Base-by-base conservation (phyloP, 2,329 filamentous ascomycete genomes). In the Hypoxylon rubiginosum region DNA sequence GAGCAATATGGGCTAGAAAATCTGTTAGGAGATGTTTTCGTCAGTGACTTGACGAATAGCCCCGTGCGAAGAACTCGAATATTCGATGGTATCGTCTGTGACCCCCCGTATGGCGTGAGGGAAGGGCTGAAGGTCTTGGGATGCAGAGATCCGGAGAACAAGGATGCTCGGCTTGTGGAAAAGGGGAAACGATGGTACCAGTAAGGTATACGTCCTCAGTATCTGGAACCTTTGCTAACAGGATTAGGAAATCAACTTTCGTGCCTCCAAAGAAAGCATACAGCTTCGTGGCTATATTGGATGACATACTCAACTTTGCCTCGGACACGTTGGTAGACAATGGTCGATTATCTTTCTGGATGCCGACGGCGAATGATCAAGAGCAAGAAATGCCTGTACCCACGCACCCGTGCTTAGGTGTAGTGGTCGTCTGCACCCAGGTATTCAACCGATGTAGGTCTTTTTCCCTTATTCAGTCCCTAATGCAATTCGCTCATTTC, bases 21-120 rank as follows among this genome's bases (percentile, higher is more conserved):
- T 32, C 79, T 84, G 19, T 89, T 96, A 58, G 86, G 95, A 0
- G 95, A 94, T 72, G 88, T 90, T 34, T 97, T 97, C 72, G 88
- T 92, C 1, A 91, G 92, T 0, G 96, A 99, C 77, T 78, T 99
- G 59, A 97, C 94, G 0, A 94, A 98, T 75, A 91, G 91, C 1
- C 96, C 96, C 0, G 80, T 98, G 21, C 83, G 88, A 46, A 80
- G 77, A 62, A 74, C 76, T 53, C 79, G 79, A 32, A 74, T 78
- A 30, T 78, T 98, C 64, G 94, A 99, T 78, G 94, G 93, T 3
- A 97, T 99, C 64, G 85, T 98, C 6, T 98, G 94, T 74, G 96
- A 99, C 80, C 96, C 96, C 17, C 96, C 96, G 0, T 99, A 99
- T 76, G 96, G 96, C 2, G 94, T 99, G 5, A 86, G 96, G 51